Conservation (phyloP, 2,329 filamentous ascomycete genomes). For the Lachnellula cervina region DNA sequence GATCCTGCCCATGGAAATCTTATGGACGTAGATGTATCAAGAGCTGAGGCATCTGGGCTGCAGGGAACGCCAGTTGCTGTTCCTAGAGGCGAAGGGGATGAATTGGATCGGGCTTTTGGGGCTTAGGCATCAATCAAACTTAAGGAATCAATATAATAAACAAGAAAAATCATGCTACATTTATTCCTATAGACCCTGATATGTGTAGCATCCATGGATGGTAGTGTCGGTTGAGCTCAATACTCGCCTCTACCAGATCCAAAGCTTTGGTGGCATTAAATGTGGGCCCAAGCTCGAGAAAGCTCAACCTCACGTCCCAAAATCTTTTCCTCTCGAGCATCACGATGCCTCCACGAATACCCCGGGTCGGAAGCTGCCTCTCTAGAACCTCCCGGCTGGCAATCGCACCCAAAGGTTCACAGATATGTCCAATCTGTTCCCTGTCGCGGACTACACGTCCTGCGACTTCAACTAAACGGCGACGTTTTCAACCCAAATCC, state of each 20-base stretch:
- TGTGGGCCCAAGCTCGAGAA: neutral
- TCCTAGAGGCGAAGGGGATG: slow-evolving; percentile 43
- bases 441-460: slow-evolving; percentile 7
- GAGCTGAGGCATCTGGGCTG: slow-evolving; percentile 28
- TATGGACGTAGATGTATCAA: slow-evolving; percentile 31
- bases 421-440: slow-evolving; percentile 26
- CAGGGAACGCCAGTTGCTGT: slow-evolving; percentile 34
- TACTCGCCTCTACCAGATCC: neutral
- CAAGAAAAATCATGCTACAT: neutral
- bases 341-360: slow-evolving; percentile 32
- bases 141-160: neutral
- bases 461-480: neutral
- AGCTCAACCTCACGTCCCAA: slow-evolving; percentile 5
- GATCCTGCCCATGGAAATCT: slow-evolving; percentile 17
- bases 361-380: slow-evolving; percentile 19
- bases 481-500: too few relatives aligned
- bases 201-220: neutral
- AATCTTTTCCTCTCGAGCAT: slow-evolving; percentile 6
- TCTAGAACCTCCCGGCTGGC: slow-evolving; percentile 8
- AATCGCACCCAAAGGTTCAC: slow-evolving; percentile 6
- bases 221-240: neutral
- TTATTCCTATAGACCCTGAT: neutral
- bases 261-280: neutral
- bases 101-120: slow-evolving; percentile 50
- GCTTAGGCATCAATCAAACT: slow-evolving; percentile 36